Conservation (phyloP, 2,329 filamentous ascomycete genomes). For the Westerdykella ornata region DNA sequence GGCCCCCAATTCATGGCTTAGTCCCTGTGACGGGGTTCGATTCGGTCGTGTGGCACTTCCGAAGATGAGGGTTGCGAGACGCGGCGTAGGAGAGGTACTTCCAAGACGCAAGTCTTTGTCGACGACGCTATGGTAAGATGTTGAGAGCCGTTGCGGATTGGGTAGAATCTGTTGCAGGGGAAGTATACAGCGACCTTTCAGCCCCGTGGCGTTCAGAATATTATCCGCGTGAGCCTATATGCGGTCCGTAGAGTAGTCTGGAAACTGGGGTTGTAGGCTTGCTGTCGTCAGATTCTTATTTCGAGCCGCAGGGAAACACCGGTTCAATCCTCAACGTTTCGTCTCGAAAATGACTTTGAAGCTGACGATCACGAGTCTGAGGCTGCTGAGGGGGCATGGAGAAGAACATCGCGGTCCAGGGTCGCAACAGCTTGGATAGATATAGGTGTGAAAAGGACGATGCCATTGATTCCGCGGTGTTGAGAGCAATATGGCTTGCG, state of each 20-base stretch:
- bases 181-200: conserved; percentile 15
- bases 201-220: conserved; percentile 19
- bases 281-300: conserved; percentile 37
- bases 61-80: conserved; percentile 2
- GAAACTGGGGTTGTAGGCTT: conserved; percentile 20
- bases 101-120: not conserved
- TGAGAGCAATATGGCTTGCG: not conserved
- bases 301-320: conserved; percentile 28
- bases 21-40: conserved; percentile 19
- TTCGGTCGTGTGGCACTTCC: conserved; percentile 11
- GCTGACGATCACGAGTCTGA: not conserved
- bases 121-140: not conserved
- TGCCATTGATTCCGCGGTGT: not conserved
- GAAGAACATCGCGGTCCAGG: not conserved
- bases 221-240: too few species aligned
- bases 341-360: not conserved
- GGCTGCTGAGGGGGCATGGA: not conserved
- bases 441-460: not conserved
- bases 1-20: conserved; percentile 22
- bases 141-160: not conserved
- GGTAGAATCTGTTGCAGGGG: not conserved
- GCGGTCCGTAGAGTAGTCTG: conserved; percentile 2
- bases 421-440: not conserved
- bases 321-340: conserved; percentile 1
- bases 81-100: not conserved